These are phyloP conservation scores for Mycena polygramma DNA, from an alignment of 768 basidiomycete genomes.

Conservation along the genomic window DNA sequence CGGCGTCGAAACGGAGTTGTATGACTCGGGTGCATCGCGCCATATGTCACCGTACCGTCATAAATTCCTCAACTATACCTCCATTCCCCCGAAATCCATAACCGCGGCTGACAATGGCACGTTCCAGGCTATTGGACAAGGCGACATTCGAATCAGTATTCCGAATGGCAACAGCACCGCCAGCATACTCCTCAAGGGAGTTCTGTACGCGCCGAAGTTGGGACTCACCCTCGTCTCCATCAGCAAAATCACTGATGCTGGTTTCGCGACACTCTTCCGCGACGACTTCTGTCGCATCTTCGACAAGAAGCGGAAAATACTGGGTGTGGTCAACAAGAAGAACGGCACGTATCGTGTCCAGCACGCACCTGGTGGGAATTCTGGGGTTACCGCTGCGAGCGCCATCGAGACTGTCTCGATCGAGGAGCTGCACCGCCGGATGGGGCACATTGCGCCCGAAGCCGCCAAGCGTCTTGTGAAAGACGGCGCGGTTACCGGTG, in stretches of 20 bases:
- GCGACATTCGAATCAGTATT: no score
- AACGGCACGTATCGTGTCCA: no score
- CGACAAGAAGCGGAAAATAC: not conserved
- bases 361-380: no score
- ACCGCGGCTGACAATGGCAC: no score
- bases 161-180: no score
- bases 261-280: not conserved
- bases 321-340: no score
- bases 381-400: no score
- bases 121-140: no score
- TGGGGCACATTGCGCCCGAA: slow-evolving; percentile 46
- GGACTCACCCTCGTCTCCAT: slow-evolving; percentile 39
- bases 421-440: not conserved
- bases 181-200: slow-evolving; percentile 10
- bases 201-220: slow-evolving; percentile 39
- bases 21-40: not conserved
- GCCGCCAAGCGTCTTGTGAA: slow-evolving; percentile 42
- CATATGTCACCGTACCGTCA: not conserved
- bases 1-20: not conserved
- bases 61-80: no score
- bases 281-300: not conserved
- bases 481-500: slow-evolving; percentile 42
- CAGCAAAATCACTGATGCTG: no score
- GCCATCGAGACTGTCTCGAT: no score
- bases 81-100: no score